Percentiles rank a stretch among this genome's conserved stretches.
Evolutionary conservation across 495 filamentous ascomycete species (phyloP).

Genomic region (Tuber indicum): DNA sequence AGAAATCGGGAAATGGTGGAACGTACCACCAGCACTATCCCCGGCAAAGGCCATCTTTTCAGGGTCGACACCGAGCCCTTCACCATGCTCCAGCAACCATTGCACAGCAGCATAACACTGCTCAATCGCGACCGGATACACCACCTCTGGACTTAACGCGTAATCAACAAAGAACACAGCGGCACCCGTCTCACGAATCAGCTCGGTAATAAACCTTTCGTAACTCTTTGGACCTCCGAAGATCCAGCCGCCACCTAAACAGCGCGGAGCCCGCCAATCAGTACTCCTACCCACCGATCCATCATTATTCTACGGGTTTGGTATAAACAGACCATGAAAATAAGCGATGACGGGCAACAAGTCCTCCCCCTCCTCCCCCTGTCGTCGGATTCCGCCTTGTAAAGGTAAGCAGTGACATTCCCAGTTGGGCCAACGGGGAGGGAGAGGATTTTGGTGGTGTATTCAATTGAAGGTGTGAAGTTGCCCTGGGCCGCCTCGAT

Average conservation of each 20-base stretch:
- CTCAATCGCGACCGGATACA: constrained; percentile 41
- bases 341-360: constrained; percentile 19
- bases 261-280: neutral
- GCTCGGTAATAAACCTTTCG: constrained; percentile 24
- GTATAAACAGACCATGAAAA: constrained; percentile 24
- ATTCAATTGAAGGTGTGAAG: constrained; percentile 2
- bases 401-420: constrained; percentile 25
- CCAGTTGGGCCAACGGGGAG: constrained; percentile 26
- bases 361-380: neutral
- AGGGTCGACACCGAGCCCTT: constrained; percentile 20
- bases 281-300: too few species aligned
- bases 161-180: constrained; percentile 42
- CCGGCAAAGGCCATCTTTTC: constrained; percentile 30
- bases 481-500: constrained; percentile 6
- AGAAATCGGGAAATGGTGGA: neutral
- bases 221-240: constrained; percentile 18
- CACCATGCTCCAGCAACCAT: constrained; percentile 35
- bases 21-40: constrained; percentile 40
- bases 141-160: constrained; percentile 38
- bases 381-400: constrained; percentile 5
- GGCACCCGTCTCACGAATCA: constrained; percentile 29
- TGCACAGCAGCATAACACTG: constrained; percentile 37
- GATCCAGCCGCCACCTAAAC: constrained; percentile 31
- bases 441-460: constrained; percentile 22
- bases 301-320: neutral